phyloP scores from a whole-genome alignment of 805 yeast species.

The Starmerella khaoyaiensis region DNA sequence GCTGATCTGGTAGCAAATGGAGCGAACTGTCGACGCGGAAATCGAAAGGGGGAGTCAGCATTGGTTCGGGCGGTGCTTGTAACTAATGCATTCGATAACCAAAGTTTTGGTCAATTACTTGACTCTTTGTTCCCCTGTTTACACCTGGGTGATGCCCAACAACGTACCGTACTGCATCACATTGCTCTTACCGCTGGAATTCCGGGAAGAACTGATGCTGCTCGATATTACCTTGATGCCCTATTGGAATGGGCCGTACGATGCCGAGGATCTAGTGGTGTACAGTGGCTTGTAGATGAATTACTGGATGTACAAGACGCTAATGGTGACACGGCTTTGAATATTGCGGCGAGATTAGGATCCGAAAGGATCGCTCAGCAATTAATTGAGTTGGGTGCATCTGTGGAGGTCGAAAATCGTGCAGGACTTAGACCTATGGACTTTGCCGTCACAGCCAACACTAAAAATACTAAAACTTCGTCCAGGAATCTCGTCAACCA shows the following conservation, averaged over 20 bases:
- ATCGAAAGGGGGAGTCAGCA: conserved; percentile 78
- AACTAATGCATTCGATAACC: conserved; percentile 68
- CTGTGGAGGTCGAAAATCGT: conserved; percentile 61
- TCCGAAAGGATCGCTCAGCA: conserved; percentile 68
- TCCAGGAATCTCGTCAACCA: neutral
- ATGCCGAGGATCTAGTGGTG: conserved; percentile 35
- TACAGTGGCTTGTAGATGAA: conserved; percentile 43
- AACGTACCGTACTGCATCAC: conserved; percentile 76
- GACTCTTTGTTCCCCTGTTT: conserved; percentile 66
- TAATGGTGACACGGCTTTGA: conserved; percentile 90
- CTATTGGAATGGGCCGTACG: conserved; percentile 66
- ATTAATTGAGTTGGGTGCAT: conserved; percentile 78
- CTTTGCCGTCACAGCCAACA: conserved; percentile 41
- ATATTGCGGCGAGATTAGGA: conserved; percentile 82
- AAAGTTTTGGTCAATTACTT: conserved; percentile 57
- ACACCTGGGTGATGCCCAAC: conserved; percentile 49
- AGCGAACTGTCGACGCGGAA: conserved; percentile 57
- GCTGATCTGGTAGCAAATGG: conserved; percentile 53
- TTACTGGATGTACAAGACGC: conserved; percentile 80
- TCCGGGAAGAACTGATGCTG: conserved; percentile 58
- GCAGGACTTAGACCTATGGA: conserved; percentile 80
- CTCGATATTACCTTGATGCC: conserved; percentile 59
- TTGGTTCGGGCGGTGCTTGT: conserved; percentile 72
- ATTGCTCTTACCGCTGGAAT: conserved; percentile 70
- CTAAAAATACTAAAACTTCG: neutral